Percentiles rank a stretch among this genome's conserved stretches.
These are phyloP conservation scores for Boletus vinaceobasis DNA, from an alignment of 768 basidiomycete species.

Conservation along the genomic window DNA sequence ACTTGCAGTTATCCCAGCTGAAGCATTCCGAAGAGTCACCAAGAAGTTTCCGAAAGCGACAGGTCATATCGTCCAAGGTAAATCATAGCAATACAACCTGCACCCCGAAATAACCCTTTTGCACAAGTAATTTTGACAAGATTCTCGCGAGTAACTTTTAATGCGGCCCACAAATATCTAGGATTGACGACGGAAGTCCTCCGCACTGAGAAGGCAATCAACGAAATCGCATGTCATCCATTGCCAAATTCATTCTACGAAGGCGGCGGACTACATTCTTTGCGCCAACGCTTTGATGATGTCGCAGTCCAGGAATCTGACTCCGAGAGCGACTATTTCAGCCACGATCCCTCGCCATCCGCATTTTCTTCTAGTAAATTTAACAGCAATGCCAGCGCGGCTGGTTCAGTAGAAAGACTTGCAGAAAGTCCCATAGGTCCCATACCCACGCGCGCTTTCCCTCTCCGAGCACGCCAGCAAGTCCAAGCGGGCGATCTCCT, in stretches of 20 bases:
- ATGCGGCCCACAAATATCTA: slow-evolving; percentile 94
- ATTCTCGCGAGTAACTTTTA: slow-evolving; percentile 96
- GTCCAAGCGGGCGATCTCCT: slow-evolving; percentile 79
- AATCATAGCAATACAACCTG: background rate
- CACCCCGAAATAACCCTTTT: slow-evolving; percentile 10
- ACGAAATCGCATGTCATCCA: slow-evolving; percentile 95
- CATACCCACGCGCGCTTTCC: slow-evolving; percentile 20
- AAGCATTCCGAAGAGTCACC: slow-evolving; percentile 90
- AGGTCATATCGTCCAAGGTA: slow-evolving; percentile 93
- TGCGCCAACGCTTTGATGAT: slow-evolving; percentile 87
- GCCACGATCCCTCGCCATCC: slow-evolving; percentile 16
- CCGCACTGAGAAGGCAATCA: slow-evolving; percentile 95
- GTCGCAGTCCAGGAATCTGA: slow-evolving; percentile 43
- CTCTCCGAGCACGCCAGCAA: slow-evolving; percentile 40
- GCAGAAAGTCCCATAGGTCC: slow-evolving; percentile 22
- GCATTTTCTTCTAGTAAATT: slow-evolving; percentile 20
- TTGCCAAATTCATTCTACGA: slow-evolving; percentile 89
- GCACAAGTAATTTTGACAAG: slow-evolving; percentile 86
- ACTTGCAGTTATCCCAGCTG: slow-evolving; percentile 97
- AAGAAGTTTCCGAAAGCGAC: slow-evolving; percentile 97
- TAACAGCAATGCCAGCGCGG: slow-evolving; percentile 9
- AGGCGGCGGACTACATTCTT: slow-evolving; percentile 82
- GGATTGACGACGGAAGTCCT: slow-evolving; percentile 94
- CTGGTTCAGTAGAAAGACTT: slow-evolving; percentile 23
- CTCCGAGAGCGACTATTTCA: slow-evolving; percentile 59